Base-by-base conservation (phyloP, 1,284 basidiomycete species). In the Boletus subluridellus region DNA sequence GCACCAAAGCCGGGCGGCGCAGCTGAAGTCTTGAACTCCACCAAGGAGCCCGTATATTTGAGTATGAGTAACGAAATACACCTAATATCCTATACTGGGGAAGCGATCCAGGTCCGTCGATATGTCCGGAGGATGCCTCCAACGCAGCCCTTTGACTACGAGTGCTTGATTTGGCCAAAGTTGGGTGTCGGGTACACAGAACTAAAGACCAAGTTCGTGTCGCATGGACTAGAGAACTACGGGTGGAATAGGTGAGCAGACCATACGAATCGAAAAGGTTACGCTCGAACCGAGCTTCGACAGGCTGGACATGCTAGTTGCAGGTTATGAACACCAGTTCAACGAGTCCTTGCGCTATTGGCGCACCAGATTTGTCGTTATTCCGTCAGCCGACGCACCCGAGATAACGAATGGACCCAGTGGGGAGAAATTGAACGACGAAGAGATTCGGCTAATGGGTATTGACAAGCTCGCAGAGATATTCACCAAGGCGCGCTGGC, bases 61-160 rank as follows among this genome's bases (percentile, higher is more conserved):
- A 94, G 93, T 64, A 94, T 95, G 83, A 90, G 89, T 69, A 97
- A 96, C 72, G 94, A 98, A 73, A 94, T 98, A 51, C 95, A 98
- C 73, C 82, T 91, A 32, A 88, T 98, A 64, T 87, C 89, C 24
- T 98, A 95, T 57, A 87, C 85, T 24, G 90, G 91, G 21, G 91
- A 95, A 64, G 83, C 87, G 24, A 92, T 98, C 61, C 89, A 94
- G 65, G 94, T 98, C 11, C 84, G 90, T 68, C 82, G 94, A 26
- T 95, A 95, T 71, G 89, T 95, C 26, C 82, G 94, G 48, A 83
- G 90, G 63, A 83, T 90, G 75, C 83, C 82, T 37, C 80, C 73
- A 65, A 84, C 79, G 63, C 72, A 81, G 28, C 82, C 89, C 0
- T 85, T 90, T 63, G 78, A 84, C 21, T 98, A 98, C 74, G 82